These are phyloP conservation scores for Closterium sp. DNA, from an alignment of 139 green algal species.

Conservation along the genomic window DNA sequence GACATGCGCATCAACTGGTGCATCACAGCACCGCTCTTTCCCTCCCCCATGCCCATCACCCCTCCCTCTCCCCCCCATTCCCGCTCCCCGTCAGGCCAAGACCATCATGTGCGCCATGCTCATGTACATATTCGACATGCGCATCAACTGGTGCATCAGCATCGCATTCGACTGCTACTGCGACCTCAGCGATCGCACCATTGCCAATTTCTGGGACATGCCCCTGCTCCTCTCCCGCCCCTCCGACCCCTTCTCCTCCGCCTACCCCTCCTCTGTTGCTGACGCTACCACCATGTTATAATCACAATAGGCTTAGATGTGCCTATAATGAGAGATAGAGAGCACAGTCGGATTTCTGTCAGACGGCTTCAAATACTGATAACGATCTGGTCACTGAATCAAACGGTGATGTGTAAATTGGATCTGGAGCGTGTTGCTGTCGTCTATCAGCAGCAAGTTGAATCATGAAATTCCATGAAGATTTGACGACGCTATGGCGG, in stretches of 20 bases:
- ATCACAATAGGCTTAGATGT: too few relatives aligned
- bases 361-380: too few relatives aligned
- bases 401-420: too few relatives aligned
- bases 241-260: neutral
- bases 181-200: neutral
- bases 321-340: too few relatives aligned
- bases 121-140: constrained; percentile 20
- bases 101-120: constrained; percentile 7
- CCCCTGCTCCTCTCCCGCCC: neutral
- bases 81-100: neutral
- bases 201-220: constrained; percentile 5
- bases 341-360: too few relatives aligned
- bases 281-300: neutral
- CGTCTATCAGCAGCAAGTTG: too few relatives aligned
- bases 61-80: neutral
- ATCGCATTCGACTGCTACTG: constrained; percentile 9
- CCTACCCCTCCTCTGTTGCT: neutral
- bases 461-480: too few relatives aligned
- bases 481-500: too few relatives aligned
- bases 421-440: too few relatives aligned
- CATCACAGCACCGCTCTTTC: neutral
- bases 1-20: constrained; percentile 20
- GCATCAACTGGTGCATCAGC: constrained; percentile 8
- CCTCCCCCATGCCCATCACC: neutral
- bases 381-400: too few relatives aligned